Base-by-base conservation (phyloP, 2,329 filamentous ascomycete species). In the Hypoxylon sp. region DNA sequence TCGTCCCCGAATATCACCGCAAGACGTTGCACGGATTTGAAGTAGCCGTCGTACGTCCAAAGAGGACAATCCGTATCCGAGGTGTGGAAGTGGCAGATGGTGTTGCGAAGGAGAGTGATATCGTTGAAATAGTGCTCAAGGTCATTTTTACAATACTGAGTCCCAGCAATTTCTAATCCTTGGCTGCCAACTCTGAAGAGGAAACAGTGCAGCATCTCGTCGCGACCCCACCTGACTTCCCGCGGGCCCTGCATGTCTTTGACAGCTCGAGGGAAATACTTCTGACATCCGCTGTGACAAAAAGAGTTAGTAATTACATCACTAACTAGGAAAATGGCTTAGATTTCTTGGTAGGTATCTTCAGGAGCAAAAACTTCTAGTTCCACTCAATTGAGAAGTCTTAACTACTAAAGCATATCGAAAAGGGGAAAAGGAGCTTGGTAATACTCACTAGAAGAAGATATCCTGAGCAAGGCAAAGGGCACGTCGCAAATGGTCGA, bases 1-100 rank as follows among this genome's bases (percentile, higher is more conserved):
- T 60, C 56, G 13, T 65, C 62, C 2, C 24, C 50, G 51, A 65
- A 52, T 7, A 51, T 19, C 3, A 65, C 19, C 13, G 62, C 55
- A 1, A 65, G 62, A n/a, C 2, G 1, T 2, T 59, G 62, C 1
- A 59, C 62, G 8, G 10, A 21, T 3, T 32, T 13, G 8, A 55
- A 15, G 2, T 21, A 11, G 1, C 11, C 2, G n/a, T 65, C 62
- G 15, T 59, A 31, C 4, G 1, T 2, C 8, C 3, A 2, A 3
- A 53, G 8, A 6, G 0, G 3, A 39, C 17, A 10, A 3, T 15
- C 13, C 13, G 39, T 31, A 13, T 37, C 17, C 4, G 7, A 35
- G n/a, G 8, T 6, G 11, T 11, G 2, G 37, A 51, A 66, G n/a
- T 62, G 57, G 31, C 63, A 66, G 2, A 62, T 47, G 1, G 15